phyloP scores from a whole-genome alignment of 1,284 basidiomycete species.

The Gomphus bonarii region DNA sequence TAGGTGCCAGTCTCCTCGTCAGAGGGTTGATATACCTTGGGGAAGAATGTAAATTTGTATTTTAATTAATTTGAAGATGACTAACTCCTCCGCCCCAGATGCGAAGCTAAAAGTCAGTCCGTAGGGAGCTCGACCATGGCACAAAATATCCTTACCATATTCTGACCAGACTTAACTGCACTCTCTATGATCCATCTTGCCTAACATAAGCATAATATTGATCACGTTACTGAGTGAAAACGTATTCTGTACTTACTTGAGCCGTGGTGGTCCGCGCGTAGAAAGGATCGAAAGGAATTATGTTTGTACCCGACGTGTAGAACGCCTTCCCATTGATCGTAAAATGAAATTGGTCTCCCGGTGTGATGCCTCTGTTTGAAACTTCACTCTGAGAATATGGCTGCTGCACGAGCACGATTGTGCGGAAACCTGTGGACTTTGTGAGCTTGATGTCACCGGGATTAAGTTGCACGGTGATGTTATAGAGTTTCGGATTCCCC shows the following conservation, averaged over 20 bases:
- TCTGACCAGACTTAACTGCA: slow-evolving; percentile 43
- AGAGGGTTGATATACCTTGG: slow-evolving; percentile 34
- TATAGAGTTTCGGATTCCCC: slow-evolving; percentile 42
- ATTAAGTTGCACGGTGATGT: slow-evolving; percentile 30
- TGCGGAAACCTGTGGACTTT: slow-evolving; percentile 47
- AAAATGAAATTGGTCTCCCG: slow-evolving; percentile 52
- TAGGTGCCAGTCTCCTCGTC: slow-evolving; percentile 38
- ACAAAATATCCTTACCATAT: slow-evolving; percentile 32
- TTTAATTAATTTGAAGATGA: not conserved
- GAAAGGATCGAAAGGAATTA: slow-evolving; percentile 52
- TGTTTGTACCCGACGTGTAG: slow-evolving; percentile 44
- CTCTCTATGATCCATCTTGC: slow-evolving; percentile 42
- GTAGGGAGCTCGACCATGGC: not conserved
- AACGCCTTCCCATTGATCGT: slow-evolving; percentile 45
- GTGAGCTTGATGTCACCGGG: slow-evolving; percentile 20
- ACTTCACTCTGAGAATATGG: slow-evolving; percentile 37
- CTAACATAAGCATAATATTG: not conserved
- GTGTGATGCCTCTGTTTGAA: slow-evolving; percentile 36
- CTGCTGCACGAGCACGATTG: slow-evolving; percentile 39
- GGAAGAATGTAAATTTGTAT: not conserved
- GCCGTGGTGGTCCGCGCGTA: slow-evolving; percentile 41
- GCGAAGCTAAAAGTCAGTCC: slow-evolving; percentile 30
- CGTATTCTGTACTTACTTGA: slow-evolving; percentile 24
- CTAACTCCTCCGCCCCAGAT: slow-evolving; percentile 44
- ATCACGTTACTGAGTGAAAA: not conserved